Conservation (phyloP, 257 asterid genomes). For the Petunia axillaris region DNA sequence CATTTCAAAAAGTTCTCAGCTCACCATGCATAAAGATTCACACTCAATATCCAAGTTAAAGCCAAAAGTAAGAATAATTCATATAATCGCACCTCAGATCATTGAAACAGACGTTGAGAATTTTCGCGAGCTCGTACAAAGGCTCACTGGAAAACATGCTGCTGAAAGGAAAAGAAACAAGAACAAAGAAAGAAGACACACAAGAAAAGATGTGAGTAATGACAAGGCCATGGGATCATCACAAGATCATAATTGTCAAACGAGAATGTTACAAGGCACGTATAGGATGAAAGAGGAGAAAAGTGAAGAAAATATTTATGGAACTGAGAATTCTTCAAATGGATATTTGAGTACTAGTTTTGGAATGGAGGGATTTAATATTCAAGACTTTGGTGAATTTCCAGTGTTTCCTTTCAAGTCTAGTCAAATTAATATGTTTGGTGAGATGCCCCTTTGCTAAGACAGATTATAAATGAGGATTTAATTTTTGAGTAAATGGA, state of each 20-base stretch:
- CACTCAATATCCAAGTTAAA: constrained; percentile 33
- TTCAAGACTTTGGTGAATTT: constrained; percentile 49
- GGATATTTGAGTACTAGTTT: constrained; percentile 37
- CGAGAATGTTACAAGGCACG: constrained; percentile 25
- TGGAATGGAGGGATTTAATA: constrained; percentile 46
- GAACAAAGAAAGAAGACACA: constrained; percentile 26
- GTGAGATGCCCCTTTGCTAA: constrained; percentile 53
- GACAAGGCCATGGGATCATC: constrained; percentile 11
- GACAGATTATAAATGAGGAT: background rate
- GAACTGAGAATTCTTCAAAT: constrained; percentile 26
- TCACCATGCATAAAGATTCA: background rate
- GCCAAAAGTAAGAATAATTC: constrained; percentile 80
- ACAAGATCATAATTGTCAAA: background rate
- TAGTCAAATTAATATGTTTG: constrained; percentile 44
- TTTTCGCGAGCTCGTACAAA: constrained; percentile 70
- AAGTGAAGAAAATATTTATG: constrained; percentile 39
- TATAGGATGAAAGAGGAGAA: constrained; percentile 44
- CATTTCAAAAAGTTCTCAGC: background rate
- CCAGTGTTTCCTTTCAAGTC: constrained; percentile 50
- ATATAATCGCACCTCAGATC: constrained; percentile 66
- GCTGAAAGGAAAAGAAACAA: constrained; percentile 30
- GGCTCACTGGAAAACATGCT: constrained; percentile 65
- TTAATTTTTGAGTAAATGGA: too few relatives aligned
- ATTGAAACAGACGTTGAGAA: constrained; percentile 63
- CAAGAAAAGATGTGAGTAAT: constrained; percentile 25